phyloP scores from a whole-genome alignment of 1,284 basidiomycete species.

The Moesziomyces aphidis region DNA sequence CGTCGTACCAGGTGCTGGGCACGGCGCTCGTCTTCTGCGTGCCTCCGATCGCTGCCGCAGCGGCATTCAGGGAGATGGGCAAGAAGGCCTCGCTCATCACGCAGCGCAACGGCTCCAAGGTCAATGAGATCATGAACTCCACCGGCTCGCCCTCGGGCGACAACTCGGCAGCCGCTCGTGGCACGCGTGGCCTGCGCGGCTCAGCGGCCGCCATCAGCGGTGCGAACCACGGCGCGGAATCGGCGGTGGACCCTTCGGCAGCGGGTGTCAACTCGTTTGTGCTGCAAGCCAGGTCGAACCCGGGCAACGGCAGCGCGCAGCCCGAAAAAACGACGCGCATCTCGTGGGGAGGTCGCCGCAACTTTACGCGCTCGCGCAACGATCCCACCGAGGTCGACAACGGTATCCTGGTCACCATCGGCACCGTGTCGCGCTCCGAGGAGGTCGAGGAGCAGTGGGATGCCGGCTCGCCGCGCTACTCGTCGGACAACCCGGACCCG shows the following conservation, averaged over 20 bases:
- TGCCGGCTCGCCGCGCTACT: constrained; percentile 31
- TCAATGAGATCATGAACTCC: constrained; percentile 45
- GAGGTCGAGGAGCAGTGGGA: constrained; percentile 20
- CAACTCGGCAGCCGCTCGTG: constrained; percentile 5
- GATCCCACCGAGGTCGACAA: constrained; percentile 14
- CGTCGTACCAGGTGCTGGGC: constrained; percentile 34
- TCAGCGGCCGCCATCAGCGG: constrained; percentile 1
- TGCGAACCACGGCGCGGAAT: background rate
- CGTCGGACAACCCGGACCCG: constrained; percentile 34
- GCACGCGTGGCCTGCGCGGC: background rate
- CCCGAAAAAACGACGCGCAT: constrained; percentile 17
- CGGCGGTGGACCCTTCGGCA: background rate
- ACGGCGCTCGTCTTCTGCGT: constrained; percentile 25
- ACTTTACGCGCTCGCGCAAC: constrained; percentile 8
- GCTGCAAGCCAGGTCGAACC: constrained; percentile 18
- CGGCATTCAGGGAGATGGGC: constrained; percentile 44
- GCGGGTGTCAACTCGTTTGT: constrained; percentile 19
- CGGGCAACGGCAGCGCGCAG: background rate
- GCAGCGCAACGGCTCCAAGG: constrained; percentile 4
- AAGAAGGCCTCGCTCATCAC: constrained; percentile 27
- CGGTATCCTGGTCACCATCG: constrained; percentile 35
- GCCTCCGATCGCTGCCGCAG: constrained; percentile 36
- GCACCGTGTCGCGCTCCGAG: constrained; percentile 30
- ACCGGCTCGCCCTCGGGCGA: constrained; percentile 18
- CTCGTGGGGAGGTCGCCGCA: constrained; percentile 12